Percentiles rank a stretch among this genome's conserved stretches.
Evolutionary conservation across 805 yeast genomes (phyloP).

Genomic region (Debaryomyces hansenii): DNA sequence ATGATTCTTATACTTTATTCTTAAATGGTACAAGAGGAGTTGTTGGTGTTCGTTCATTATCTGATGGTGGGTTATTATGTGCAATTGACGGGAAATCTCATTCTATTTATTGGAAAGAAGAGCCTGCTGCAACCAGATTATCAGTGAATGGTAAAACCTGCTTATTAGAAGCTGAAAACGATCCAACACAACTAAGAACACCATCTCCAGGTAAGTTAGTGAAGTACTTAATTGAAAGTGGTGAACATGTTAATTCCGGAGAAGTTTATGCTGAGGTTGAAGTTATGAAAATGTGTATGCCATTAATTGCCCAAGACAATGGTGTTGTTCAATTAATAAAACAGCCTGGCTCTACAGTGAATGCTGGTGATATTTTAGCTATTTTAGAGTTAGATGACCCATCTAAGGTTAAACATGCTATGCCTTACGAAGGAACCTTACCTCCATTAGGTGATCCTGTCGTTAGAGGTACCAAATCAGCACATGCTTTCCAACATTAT

Average conservation of each 20-base stretch:
- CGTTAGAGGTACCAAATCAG: slow-evolving; percentile 80
- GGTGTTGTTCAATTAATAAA: slow-evolving; percentile 91
- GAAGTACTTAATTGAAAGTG: slow-evolving; percentile 88
- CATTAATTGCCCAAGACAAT: slow-evolving; percentile 87
- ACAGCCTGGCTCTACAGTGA: slow-evolving; percentile 97
- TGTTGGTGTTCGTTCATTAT: slow-evolving; percentile 82
- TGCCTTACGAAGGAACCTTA: slow-evolving; percentile 90
- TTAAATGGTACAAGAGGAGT: slow-evolving; percentile 90
- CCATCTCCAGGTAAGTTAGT: slow-evolving; percentile 99
- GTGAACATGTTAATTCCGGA: slow-evolving; percentile 89
- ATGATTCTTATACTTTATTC: slow-evolving; percentile 82
- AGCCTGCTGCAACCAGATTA: slow-evolving; percentile 90
- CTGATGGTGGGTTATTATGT: slow-evolving; percentile 91
- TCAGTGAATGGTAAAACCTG: slow-evolving; percentile 96
- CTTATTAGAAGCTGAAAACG: slow-evolving; percentile 90
- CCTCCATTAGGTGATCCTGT: slow-evolving; percentile 86
- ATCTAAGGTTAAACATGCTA: slow-evolving; percentile 93
- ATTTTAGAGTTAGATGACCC: slow-evolving; percentile 95
- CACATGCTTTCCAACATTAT: slow-evolving; percentile 64
- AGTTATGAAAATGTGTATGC: slow-evolving; percentile 99
- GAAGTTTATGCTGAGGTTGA: slow-evolving; percentile 98
- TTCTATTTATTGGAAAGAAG: slow-evolving; percentile 96
- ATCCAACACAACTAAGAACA: slow-evolving; percentile 97
- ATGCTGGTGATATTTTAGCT: slow-evolving; percentile 96
- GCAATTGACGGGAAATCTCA: slow-evolving; percentile 92